These are phyloP conservation scores for Filobasidium wieringae DNA, from an alignment of 768 basidiomycete genomes.

Conservation along the genomic window DNA sequence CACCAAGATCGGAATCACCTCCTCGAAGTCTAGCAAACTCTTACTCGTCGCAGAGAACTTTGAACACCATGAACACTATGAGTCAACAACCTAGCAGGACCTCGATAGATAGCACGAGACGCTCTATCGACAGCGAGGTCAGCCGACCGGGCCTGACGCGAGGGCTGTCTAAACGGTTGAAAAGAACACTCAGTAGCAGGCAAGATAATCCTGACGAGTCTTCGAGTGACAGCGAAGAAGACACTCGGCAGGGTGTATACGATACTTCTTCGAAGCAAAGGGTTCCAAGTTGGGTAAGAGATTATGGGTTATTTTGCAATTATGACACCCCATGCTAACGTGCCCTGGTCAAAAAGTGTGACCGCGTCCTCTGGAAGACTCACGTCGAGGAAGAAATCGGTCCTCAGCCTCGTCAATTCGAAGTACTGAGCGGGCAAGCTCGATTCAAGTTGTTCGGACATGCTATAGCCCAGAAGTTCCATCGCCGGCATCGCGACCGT, in stretches of 20 bases:
- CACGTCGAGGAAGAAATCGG: conserved; percentile 17
- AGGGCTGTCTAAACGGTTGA: conserved; percentile 9
- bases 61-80: neutral
- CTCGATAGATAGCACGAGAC: conserved; percentile 13
- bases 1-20: conserved; percentile 1
- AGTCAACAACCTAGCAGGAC: neutral
- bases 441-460: neutral
- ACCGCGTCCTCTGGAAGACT: conserved; percentile 37
- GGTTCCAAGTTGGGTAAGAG: conserved; percentile 38
- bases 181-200: neutral
- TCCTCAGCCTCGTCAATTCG: neutral
- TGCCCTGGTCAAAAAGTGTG: conserved; percentile 25
- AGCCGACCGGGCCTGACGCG: conserved; percentile 1
- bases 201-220: conserved; percentile 7
- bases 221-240: conserved; percentile 16
- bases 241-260: conserved; percentile 34
- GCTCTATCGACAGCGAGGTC: conserved; percentile 3
- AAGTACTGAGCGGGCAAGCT: neutral
- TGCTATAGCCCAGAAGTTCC: neutral
- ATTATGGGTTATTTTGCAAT: neutral
- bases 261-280: conserved; percentile 37
- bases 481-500: neutral
- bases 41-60: neutral
- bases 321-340: neutral
- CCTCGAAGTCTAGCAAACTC: neutral